Percentiles rank a stretch among this genome's conserved stretches.
These are phyloP conservation scores for Aureobasidium vineae DNA, from an alignment of 2,329 filamentous ascomycete species.

Conservation along the genomic window DNA sequence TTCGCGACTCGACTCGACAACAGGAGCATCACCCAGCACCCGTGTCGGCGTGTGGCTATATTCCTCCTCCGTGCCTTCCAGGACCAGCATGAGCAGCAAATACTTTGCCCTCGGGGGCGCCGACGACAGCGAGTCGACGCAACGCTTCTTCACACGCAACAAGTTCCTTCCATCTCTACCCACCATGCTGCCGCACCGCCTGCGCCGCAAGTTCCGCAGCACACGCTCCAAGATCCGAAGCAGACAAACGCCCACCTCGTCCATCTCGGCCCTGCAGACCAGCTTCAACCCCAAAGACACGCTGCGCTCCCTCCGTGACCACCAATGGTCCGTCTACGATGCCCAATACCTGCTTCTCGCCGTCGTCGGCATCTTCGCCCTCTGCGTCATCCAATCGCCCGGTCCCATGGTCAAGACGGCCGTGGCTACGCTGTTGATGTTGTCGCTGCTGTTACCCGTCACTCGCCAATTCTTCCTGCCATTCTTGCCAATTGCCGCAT, in stretches of 20 bases:
- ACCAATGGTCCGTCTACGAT: conserved; percentile 80
- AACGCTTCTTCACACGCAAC: conserved; percentile 44
- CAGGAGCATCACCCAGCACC: neutral
- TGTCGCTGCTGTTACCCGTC: conserved; percentile 73
- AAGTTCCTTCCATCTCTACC: conserved; percentile 49
- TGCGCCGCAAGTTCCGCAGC: conserved; percentile 63
- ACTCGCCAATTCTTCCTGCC: conserved; percentile 91
- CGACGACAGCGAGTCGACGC: conserved; percentile 33
- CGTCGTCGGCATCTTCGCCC: conserved; percentile 74
- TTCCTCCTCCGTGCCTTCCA: neutral
- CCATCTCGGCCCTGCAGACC: conserved; percentile 72
- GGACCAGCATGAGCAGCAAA: conserved; percentile 6
- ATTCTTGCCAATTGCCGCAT: conserved; percentile 78
- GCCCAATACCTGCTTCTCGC: conserved; percentile 77
- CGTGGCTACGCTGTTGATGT: conserved; percentile 64
- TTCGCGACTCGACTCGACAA: neutral
- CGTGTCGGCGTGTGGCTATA: neutral
- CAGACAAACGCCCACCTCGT: conserved; percentile 65
- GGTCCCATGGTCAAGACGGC: conserved; percentile 76
- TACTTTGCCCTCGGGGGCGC: conserved; percentile 30
- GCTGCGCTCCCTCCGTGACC: conserved; percentile 68
- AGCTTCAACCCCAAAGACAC: conserved; percentile 81
- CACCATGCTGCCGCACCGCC: conserved; percentile 60
- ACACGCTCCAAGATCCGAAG: conserved; percentile 64
- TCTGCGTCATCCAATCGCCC: conserved; percentile 75